These are phyloP conservation scores for Pythium brassicae DNA, from an alignment of 352 stramenopile species.

Conservation along the genomic window DNA sequence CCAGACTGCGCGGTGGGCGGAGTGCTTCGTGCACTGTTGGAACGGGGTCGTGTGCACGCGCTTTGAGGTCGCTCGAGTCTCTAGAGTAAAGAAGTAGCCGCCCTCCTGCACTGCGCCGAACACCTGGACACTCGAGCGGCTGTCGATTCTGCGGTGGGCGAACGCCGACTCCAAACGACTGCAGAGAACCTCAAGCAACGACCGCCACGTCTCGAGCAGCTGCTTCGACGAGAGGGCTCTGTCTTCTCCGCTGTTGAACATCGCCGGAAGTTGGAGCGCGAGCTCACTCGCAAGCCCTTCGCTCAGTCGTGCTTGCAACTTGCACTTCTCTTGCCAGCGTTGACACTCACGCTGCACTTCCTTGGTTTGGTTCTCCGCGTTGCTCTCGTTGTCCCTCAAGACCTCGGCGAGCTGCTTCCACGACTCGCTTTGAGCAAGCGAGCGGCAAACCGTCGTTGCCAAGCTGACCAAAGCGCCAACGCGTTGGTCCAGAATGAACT, in stretches of 20 bases:
- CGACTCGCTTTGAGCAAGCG: neutral
- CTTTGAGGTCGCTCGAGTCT: neutral
- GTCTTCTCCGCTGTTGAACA: neutral
- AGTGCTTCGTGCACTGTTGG: neutral
- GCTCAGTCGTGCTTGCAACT: neutral
- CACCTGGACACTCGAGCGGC: conserved; percentile 5
- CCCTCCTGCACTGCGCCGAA: conserved; percentile 7
- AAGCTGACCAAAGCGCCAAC: conserved; percentile 1
- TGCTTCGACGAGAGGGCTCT: conserved; percentile 7
- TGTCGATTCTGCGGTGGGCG: neutral
- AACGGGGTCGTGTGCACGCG: conserved; percentile 3
- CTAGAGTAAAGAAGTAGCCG: conserved; percentile 9
- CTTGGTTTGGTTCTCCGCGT: neutral
- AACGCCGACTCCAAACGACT: conserved; percentile 8
- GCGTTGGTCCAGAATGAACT: conserved; percentile 1
- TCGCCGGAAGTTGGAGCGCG: conserved; percentile 1
- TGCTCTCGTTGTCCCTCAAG: conserved; percentile 2
- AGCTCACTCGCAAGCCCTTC: conserved; percentile 9
- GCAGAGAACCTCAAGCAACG: conserved; percentile 7
- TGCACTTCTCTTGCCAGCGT: neutral
- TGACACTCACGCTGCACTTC: conserved; percentile 1
- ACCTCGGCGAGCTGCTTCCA: conserved; percentile 4
- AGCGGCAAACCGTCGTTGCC: conserved; percentile 2
- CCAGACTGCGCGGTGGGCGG: neutral
- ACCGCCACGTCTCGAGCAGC: conserved; percentile 7